Percentiles rank a stretch among this genome's conserved stretches.
phyloP scores from a whole-genome alignment of 306 rosid genomes.

The Glycyrrhiza uralensis region DNA sequence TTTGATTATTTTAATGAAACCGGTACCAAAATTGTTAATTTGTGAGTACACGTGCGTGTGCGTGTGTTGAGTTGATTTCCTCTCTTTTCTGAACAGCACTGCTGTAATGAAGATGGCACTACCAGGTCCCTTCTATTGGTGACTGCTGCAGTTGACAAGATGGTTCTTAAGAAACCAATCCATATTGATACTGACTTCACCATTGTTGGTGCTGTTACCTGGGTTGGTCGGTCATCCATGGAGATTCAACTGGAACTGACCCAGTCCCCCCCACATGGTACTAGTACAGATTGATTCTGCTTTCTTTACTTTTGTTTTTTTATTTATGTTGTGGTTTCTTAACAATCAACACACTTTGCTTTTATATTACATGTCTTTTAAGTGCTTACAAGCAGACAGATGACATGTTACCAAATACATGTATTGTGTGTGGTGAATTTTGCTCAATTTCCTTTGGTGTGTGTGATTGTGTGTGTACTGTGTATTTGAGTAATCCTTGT shows the following conservation, averaged over 20 bases:
- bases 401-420: neutral
- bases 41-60: too few relatives aligned
- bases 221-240: conserved; percentile 86
- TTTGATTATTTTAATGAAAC: neutral
- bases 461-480: too few relatives aligned
- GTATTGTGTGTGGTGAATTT: neutral
- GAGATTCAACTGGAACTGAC: conserved; percentile 70
- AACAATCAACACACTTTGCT: neutral
- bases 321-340: neutral
- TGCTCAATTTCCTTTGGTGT: neutral
- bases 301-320: conserved; percentile 13
- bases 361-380: neutral
- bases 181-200: conserved; percentile 52
- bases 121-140: conserved; percentile 64
- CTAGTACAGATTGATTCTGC: neutral
- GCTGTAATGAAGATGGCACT: conserved; percentile 61
- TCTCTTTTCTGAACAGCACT: conserved; percentile 47
- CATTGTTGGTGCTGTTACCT: conserved; percentile 75
- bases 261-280: conserved; percentile 51
- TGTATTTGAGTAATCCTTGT: neutral
- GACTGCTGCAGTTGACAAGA: conserved; percentile 83
- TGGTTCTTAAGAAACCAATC: conserved; percentile 67
- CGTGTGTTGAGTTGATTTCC: neutral
- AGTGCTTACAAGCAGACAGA: neutral
- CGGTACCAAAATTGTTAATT: neutral